Conservation (phyloP, 1,284 basidiomycete genomes). For the Leccinum fallax region DNA sequence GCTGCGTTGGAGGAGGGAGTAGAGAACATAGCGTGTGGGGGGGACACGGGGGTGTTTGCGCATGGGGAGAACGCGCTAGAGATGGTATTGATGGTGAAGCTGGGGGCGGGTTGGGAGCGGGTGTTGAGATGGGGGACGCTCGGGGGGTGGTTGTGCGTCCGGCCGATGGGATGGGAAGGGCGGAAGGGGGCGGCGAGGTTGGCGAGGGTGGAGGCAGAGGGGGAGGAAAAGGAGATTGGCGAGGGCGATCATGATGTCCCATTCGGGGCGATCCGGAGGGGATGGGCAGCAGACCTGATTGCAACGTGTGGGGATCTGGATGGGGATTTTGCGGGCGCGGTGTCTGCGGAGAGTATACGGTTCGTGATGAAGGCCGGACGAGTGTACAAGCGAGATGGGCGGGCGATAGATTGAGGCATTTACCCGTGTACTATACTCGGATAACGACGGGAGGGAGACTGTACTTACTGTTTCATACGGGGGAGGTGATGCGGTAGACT, state of each 20-base stretch:
- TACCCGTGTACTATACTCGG: background rate
- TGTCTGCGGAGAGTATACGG: conserved; percentile 44
- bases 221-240: conserved; percentile 20
- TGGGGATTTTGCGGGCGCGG: conserved; percentile 50
- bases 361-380: conserved; percentile 64
- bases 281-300: conserved; percentile 63
- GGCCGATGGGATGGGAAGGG: conserved; percentile 55
- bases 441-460: background rate
- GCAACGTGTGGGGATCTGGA: conserved; percentile 52
- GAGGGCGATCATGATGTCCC: conserved; percentile 56
- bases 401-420: conserved; percentile 12
- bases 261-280: conserved; percentile 54
- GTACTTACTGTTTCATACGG: background rate
- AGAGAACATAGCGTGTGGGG: conserved; percentile 60
- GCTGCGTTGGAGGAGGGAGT: conserved; percentile 45
- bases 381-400: conserved; percentile 49
- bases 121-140: conserved; percentile 64
- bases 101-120: conserved; percentile 54
- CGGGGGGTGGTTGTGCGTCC: conserved; percentile 59
- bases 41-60: conserved; percentile 51
- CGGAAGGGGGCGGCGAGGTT: conserved; percentile 37
- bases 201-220: conserved; percentile 33
- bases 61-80: conserved; percentile 53
- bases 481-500: background rate
- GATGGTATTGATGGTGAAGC: conserved; percentile 58